phyloP scores from a whole-genome alignment of 805 yeast species.

The Monosporozyma solicola region DNA sequence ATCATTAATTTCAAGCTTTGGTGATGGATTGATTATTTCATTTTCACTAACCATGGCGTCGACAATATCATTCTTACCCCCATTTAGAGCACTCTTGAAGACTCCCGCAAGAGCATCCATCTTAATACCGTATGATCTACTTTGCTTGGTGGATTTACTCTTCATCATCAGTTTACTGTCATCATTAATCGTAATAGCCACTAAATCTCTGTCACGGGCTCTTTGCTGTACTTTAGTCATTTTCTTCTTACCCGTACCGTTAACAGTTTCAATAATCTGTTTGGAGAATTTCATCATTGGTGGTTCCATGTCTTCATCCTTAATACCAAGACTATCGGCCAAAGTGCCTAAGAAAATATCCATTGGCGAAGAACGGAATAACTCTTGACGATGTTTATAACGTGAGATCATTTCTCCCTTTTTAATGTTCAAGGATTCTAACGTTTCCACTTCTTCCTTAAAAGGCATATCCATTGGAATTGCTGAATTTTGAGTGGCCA shows the following conservation, averaged over 20 bases:
- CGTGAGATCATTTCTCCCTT: conserved; percentile 28
- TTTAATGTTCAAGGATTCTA: conserved; percentile 21
- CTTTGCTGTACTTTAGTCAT: conserved; percentile 25
- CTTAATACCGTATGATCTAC: conserved; percentile 10
- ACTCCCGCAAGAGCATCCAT: conserved; percentile 17
- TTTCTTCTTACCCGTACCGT: conserved; percentile 29
- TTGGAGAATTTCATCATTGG: conserved; percentile 17
- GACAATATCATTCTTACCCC: conserved; percentile 13
- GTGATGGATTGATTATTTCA: conserved; percentile 3
- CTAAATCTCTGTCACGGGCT: conserved; percentile 26
- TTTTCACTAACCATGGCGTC: not conserved
- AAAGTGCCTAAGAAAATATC: conserved; percentile 28
- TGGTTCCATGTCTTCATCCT: conserved; percentile 21
- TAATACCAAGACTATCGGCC: conserved; percentile 26
- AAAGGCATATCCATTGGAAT: conserved; percentile 12
- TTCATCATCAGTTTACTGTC: conserved; percentile 23
- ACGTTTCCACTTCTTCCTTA: conserved; percentile 25
- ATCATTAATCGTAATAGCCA: conserved; percentile 14
- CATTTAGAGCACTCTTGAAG: conserved; percentile 13
- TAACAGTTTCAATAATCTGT: conserved; percentile 20
- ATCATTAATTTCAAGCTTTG: not conserved
- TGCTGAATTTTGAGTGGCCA: conserved; percentile 5
- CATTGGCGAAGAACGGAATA: conserved; percentile 22
- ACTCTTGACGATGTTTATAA: conserved; percentile 29
- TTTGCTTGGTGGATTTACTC: conserved; percentile 13